Percentiles rank a stretch among this genome's conserved stretches.
Conservation (phyloP, 495 filamentous ascomycete species). For the Saxophila tyrrhenica region DNA sequence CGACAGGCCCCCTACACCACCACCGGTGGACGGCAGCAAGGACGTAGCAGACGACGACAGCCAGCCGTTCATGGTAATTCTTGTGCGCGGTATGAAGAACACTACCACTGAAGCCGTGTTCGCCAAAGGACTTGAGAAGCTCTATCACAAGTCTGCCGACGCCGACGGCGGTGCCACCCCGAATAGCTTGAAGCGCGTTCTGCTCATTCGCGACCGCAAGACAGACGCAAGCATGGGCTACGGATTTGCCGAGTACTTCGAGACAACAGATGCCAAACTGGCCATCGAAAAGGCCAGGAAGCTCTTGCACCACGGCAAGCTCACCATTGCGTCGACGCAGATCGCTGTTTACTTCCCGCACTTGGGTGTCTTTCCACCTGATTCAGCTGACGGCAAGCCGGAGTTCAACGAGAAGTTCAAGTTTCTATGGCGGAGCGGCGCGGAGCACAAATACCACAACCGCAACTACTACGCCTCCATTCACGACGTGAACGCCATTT, state of each 20-base stretch:
- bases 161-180: constrained; percentile 60
- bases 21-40: constrained; percentile 40
- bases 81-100: constrained; percentile 63
- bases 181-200: constrained; percentile 62
- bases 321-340: constrained; percentile 65
- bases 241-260: constrained; percentile 84
- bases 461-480: constrained; percentile 3
- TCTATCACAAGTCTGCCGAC: constrained; percentile 48
- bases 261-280: constrained; percentile 60
- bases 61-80: constrained; percentile 67
- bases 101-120: constrained; percentile 68
- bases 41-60: constrained; percentile 69
- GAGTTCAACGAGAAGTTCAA: constrained; percentile 8
- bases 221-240: constrained; percentile 74
- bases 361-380: constrained; percentile 74
- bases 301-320: constrained; percentile 44
- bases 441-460: constrained; percentile 8
- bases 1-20: background rate
- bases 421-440: background rate
- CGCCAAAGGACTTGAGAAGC: constrained; percentile 66
- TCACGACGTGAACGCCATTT: background rate
- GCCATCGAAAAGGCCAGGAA: constrained; percentile 64
- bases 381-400: constrained; percentile 38
- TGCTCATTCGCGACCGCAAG: constrained; percentile 65
- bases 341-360: constrained; percentile 73